Conservation (phyloP, 306 rosid genomes). For the Rubus parviflorus region DNA sequence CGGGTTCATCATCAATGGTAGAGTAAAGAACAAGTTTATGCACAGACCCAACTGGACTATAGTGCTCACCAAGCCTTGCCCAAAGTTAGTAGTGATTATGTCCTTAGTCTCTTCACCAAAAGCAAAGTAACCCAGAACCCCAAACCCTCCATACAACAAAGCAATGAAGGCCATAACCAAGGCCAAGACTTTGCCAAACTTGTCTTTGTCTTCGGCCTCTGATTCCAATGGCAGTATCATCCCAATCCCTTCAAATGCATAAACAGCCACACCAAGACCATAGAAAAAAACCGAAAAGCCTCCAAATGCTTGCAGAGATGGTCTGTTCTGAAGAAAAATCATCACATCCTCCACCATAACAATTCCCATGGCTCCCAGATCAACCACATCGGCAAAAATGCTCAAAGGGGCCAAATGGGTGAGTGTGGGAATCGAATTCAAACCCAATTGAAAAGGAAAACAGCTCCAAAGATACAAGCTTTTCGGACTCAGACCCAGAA, state of each 20-base stretch:
- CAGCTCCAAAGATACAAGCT: slow-evolving; percentile 56
- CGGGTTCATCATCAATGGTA: slow-evolving; percentile 83
- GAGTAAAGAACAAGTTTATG: slow-evolving; percentile 58
- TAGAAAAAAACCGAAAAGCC: slow-evolving; percentile 59
- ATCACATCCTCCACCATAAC: slow-evolving; percentile 66
- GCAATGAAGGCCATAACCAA: slow-evolving; percentile 54
- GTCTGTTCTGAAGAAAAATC: slow-evolving; percentile 39
- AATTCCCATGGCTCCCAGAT: slow-evolving; percentile 53
- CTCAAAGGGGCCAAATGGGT: slow-evolving; percentile 80
- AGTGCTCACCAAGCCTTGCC: slow-evolving; percentile 50
- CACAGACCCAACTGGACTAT: slow-evolving; percentile 65
- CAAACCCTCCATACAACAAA: slow-evolving; percentile 60
- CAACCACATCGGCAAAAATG: slow-evolving; percentile 64
- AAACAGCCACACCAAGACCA: slow-evolving; percentile 73
- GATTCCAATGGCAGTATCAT: slow-evolving; percentile 65
- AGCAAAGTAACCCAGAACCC: slow-evolving; percentile 67
- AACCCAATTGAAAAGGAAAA: slow-evolving; percentile 68
- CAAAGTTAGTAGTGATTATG: slow-evolving; percentile 69
- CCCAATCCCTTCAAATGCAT: slow-evolving; percentile 77
- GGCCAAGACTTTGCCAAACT: slow-evolving; percentile 56
- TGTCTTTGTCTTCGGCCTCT: slow-evolving; percentile 57
- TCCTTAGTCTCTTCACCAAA: slow-evolving; percentile 71
- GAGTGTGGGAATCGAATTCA: slow-evolving; percentile 57
- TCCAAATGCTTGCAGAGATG: slow-evolving; percentile 48
- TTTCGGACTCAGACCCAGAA: slow-evolving; percentile 50